Base-by-base conservation (phyloP, 495 filamentous ascomycete species). In the Aeminium ludgeri region DNA sequence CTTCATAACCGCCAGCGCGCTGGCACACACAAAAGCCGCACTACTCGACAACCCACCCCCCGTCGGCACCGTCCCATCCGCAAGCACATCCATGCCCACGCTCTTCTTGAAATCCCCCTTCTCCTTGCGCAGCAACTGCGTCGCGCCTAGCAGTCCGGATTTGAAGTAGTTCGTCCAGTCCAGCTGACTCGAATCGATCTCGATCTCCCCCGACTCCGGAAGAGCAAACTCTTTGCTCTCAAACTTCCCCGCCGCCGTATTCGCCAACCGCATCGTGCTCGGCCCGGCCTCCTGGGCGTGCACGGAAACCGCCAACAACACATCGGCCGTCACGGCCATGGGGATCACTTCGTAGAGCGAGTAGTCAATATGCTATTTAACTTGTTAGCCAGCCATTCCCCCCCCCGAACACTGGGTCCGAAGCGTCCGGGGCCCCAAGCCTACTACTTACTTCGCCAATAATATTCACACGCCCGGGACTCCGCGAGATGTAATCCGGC, bases 101-200 rank as follows among this genome's bases (percentile, higher is more conserved):
- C 82, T 79, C 37, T 65, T 60, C 19, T 56, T 34, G 7, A 51
- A 54, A 1, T 58, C 41, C 10, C 69, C 66, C 25, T 69, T 64
- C 51, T 78, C 76, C 65, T 80, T 73, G 48, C 71, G 72, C 51
- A 97, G 62, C 38, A 93, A 65, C 55, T 83, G 73, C 25, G 91
- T 53, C 5, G 86, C 86, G 13, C 85, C 89, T 3, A 73, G 65
- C 32, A 94, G 67, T 0, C 89, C 91, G 16, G 84, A 78, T 62
- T 85, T 93, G 73, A 97, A 95, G 68, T 97, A 97, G 55, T 94
- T 96, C 34, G 86, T 78, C 91, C 91, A 97, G 60, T 95, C 85
- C 47, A 87, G 50, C 16, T 55, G 39, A 10, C 52, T 48, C 10
- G 59, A 43, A 44, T 64, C 60, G 37, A 64, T 60, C 4, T 57